phyloP scores from a whole-genome alignment of 2,329 filamentous ascomycete species.

The Cadophora malorum region DNA sequence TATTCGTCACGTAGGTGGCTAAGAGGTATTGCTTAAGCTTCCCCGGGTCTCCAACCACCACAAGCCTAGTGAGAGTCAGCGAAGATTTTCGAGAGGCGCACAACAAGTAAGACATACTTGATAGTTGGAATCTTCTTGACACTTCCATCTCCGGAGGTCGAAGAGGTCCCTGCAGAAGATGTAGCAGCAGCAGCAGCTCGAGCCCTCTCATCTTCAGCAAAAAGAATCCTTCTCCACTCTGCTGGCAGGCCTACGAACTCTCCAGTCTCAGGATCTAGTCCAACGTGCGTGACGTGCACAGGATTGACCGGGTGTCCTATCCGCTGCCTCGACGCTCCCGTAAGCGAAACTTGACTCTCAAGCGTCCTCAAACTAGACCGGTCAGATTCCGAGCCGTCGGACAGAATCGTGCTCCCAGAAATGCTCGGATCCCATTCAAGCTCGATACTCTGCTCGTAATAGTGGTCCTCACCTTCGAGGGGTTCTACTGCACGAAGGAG shows the following conservation, averaged over 20 bases:
- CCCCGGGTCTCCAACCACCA: neutral
- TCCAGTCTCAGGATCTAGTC: neutral
- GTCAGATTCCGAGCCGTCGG: neutral
- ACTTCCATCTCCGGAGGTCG: neutral
- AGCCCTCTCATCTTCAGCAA: conserved; percentile 10
- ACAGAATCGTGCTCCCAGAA: conserved; percentile 6
- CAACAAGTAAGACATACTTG: neutral
- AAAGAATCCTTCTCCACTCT: conserved; percentile 6
- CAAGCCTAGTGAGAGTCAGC: neutral
- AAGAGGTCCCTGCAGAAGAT: neutral
- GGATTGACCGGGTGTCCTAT: conserved; percentile 7
- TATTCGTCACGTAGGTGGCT: conserved; percentile 1
- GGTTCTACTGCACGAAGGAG: neutral
- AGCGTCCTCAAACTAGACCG: neutral
- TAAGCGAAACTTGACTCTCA: neutral
- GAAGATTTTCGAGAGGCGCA: too few species aligned
- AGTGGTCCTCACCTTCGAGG: neutral
- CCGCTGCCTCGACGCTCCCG: neutral
- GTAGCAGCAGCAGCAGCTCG: neutral
- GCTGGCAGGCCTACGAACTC: neutral
- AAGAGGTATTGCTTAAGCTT: neutral
- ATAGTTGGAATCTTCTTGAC: neutral
- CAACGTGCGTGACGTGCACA: neutral
- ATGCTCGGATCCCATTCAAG: conserved; percentile 9
- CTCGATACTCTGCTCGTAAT: conserved; percentile 9